Evolutionary conservation across 1,284 basidiomycete species (phyloP), one percentile per base, ranked within the genome.

Genomic region (Stygiomarasmius scandens): DNA sequence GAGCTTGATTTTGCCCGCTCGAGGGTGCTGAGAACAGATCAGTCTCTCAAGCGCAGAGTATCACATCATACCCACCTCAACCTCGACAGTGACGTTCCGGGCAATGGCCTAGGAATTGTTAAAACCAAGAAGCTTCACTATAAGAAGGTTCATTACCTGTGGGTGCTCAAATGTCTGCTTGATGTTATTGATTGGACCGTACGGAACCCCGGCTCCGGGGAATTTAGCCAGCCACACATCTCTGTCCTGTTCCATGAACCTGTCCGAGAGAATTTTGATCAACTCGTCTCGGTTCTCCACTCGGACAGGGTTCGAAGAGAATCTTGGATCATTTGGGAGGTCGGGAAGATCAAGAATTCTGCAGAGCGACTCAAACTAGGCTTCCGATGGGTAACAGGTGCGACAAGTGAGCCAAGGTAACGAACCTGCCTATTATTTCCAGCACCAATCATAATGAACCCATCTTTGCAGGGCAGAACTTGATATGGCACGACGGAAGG

Each of bases 151-250:
- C n/a, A 67, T 62, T 56, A 86, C 92, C 74, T 98, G 96, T 1
- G 94, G 93, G 74, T 98, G 96, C 45, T 86, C 83, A 68, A 98
- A 98, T 1, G 96, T 96, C 69, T 95, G 87, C 50, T 81, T 71
- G 61, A 98, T 93, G 65, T 95, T 91, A 71, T 97, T 96, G 76
- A 98, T 96, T 14, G 93, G 94, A 16, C 92, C 93, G 71, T 93
- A 93, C 3, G 94, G 95, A 32, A 96, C 82, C 4, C 92, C 52
- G 9, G 88, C 74, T 14, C 92, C 92, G 36, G 77, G 85, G 62
- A 96, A 83, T 55, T 78, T 79, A 59, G 82, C 72, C 38, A 95
- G 76, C 95, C 93, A 96, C 61, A 90, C 73, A 12, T 83, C 81
- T 55, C 87, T 83, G 11, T 83, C 74, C 41, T 83, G 74, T 66